Evolutionary conservation across 2,329 filamentous ascomycete genomes (phyloP).

Genomic region (Aspergillus flavus): DNA sequence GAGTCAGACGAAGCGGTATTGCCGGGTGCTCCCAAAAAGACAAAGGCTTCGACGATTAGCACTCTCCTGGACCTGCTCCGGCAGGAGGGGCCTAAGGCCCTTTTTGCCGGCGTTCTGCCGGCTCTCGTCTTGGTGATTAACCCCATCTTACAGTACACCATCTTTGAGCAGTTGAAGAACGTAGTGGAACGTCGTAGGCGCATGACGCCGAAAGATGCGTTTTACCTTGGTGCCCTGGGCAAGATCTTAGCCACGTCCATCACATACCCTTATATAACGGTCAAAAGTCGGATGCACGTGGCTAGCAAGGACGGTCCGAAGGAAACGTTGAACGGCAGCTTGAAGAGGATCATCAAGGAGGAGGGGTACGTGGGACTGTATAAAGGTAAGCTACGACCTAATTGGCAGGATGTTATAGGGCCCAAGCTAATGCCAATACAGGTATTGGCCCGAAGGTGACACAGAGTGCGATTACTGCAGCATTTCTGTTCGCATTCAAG

Average conservation of each 20-base stretch:
- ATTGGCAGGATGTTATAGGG: neutral
- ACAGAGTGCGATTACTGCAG: slow-evolving; percentile 94
- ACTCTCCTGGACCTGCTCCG: slow-evolving; percentile 79
- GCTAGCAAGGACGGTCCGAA: slow-evolving; percentile 74
- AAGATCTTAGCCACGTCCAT: slow-evolving; percentile 93
- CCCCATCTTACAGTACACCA: slow-evolving; percentile 96
- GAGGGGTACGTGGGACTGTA: slow-evolving; percentile 94
- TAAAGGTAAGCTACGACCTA: slow-evolving; percentile 66
- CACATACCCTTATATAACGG: slow-evolving; percentile 98
- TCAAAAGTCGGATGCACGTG: slow-evolving; percentile 98
- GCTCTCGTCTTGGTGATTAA: slow-evolving; percentile 95
- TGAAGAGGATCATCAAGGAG: slow-evolving; percentile 78
- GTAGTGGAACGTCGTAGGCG: slow-evolving; percentile 73
- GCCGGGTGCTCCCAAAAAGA: slow-evolving; percentile 49
- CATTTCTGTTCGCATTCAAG: slow-evolving; percentile 97
- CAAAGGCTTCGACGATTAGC: slow-evolving; percentile 70
- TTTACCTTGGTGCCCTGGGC: slow-evolving; percentile 86
- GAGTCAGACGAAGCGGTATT: slow-evolving; percentile 48
- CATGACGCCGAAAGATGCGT: slow-evolving; percentile 83
- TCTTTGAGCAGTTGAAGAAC: slow-evolving; percentile 99
- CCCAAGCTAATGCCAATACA: slow-evolving; percentile 41
- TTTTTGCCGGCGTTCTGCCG: slow-evolving; percentile 91
- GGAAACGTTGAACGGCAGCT: slow-evolving; percentile 76
- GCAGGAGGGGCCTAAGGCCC: slow-evolving; percentile 79
- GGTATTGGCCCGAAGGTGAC: slow-evolving; percentile 95